phyloP scores from a whole-genome alignment of 768 basidiomycete species.

The Termitomyces sp. region DNA sequence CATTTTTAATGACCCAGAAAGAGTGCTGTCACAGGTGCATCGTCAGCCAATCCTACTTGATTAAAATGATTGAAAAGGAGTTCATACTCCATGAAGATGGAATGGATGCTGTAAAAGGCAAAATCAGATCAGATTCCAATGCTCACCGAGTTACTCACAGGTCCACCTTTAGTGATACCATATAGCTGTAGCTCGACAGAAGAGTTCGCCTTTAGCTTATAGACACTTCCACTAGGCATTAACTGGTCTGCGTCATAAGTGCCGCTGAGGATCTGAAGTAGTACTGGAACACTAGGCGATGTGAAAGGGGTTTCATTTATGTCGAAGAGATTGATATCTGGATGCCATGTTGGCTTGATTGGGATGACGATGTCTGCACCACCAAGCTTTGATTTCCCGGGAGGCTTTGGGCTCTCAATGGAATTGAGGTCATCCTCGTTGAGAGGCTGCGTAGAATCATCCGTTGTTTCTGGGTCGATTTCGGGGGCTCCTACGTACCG shows the following conservation, averaged over 20 bases:
- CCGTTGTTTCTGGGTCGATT: not conserved
- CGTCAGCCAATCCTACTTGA: not conserved
- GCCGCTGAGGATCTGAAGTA: slow-evolving; percentile 1
- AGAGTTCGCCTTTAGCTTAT: not conserved
- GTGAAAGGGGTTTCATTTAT: not conserved
- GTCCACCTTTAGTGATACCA: not conserved
- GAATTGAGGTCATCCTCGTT: not conserved
- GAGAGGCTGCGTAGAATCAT: not conserved
- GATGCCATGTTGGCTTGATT: not conserved
- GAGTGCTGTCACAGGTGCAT: not conserved
- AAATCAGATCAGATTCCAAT: not conserved
- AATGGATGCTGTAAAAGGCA: not conserved
- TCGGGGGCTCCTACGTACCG: not conserved
- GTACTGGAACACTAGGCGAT: slow-evolving; percentile 1
- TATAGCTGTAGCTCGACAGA: slow-evolving; percentile 1
- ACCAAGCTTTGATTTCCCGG: not conserved
- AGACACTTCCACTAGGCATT: slow-evolving; percentile 1
- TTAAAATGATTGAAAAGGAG: not conserved
- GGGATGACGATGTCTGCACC: slow-evolving; percentile 3
- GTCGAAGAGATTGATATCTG: not conserved
- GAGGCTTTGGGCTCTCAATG: not conserved
- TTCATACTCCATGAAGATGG: slow-evolving; percentile 1
- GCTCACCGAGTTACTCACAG: not conserved
- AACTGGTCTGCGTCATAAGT: not conserved
- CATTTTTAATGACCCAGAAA: slow-evolving; percentile 4